Evolutionary conservation across 106 monocot species (phyloP).

Genomic region (Dendrobium officinale): DNA sequence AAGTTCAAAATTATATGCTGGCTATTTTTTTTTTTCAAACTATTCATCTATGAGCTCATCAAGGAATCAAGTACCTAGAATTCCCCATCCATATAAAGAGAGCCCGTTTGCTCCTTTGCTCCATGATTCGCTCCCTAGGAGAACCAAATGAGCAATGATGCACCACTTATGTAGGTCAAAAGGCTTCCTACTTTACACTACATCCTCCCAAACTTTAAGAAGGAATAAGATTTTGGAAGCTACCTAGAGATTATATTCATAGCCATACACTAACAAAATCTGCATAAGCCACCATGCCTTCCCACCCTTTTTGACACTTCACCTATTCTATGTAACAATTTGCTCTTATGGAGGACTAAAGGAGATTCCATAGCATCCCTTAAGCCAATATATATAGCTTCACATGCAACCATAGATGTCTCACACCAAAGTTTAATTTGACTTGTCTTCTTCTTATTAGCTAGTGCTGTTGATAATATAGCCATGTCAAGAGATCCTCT

Average conservation of each 20-base stretch:
- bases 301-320: background rate
- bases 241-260: slow-evolving; percentile 5
- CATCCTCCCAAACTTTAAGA: background rate
- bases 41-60: background rate
- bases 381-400: background rate
- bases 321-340: background rate
- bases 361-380: background rate
- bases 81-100: background rate
- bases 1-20: background rate
- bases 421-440: background rate
- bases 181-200: background rate
- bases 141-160: background rate
- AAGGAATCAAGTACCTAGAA: background rate
- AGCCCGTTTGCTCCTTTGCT: background rate
- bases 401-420: background rate
- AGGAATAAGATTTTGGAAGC: background rate
- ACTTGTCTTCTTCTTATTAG: background rate
- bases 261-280: background rate
- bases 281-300: background rate
- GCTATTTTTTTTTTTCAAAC: background rate
- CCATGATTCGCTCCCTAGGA: background rate
- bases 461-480: background rate
- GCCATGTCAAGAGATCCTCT: slow-evolving; percentile 64
- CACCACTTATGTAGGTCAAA: background rate
- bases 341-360: background rate